Evolutionary conservation across 148 eudicot genomes (phyloP).

Genomic region (Rheum nobile): DNA sequence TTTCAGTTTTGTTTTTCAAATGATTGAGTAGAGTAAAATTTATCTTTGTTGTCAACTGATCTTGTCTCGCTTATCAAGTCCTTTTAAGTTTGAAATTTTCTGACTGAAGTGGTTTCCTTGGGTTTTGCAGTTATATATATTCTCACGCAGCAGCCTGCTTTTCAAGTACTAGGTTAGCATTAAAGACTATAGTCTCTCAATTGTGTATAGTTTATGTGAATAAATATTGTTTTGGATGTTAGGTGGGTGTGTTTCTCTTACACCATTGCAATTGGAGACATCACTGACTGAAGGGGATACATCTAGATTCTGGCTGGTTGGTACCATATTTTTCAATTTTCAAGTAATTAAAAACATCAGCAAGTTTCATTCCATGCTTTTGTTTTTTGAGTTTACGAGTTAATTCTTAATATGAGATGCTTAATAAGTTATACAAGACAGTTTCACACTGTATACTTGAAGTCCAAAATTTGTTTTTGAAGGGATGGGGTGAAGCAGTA

Average conservation of each 20-base stretch:
- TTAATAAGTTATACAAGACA: background rate
- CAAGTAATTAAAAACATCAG: background rate
- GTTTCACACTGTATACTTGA: background rate
- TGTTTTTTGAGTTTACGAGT: background rate
- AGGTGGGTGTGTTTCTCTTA: conserved; percentile 58
- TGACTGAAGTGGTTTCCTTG: conserved; percentile 13
- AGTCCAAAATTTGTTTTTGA: background rate
- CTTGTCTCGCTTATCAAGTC: background rate
- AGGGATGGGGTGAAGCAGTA: no score
- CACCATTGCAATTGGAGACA: conserved; percentile 88
- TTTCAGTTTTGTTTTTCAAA: background rate
- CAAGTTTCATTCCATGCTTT: background rate
- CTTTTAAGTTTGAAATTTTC: conserved; percentile 1
- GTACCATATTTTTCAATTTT: conserved; percentile 17
- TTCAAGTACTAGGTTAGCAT: conserved; percentile 55
- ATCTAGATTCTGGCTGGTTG: conserved; percentile 88
- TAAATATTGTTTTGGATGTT: background rate
- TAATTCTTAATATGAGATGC: background rate
- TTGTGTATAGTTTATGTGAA: background rate
- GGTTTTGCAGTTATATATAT: conserved; percentile 59
- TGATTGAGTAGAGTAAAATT: background rate
- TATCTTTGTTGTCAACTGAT: background rate
- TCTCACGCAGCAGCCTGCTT: conserved; percentile 67
- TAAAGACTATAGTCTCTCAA: background rate
- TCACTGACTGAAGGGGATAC: conserved; percentile 66